Evolutionary conservation across 352 stramenopile genomes (phyloP).

Genomic region (Pythium monospermum): DNA sequence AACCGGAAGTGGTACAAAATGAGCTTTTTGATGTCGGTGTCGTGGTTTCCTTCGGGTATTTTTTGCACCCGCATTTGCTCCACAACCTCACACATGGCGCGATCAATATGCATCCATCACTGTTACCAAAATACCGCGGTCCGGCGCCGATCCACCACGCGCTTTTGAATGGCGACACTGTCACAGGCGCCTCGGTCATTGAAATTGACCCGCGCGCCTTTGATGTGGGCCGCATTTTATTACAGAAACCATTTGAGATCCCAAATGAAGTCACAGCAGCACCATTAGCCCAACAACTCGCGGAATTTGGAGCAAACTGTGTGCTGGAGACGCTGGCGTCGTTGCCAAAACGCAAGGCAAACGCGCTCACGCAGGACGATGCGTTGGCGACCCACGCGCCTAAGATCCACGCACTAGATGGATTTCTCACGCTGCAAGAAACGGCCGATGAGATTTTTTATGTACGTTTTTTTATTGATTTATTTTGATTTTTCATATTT

Average conservation of each 20-base stretch:
- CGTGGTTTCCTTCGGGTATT: slow-evolving; percentile 87
- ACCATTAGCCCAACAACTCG: slow-evolving; percentile 33
- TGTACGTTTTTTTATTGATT: slow-evolving; percentile 33
- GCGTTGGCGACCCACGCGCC: slow-evolving; percentile 48
- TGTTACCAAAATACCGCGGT: slow-evolving; percentile 83
- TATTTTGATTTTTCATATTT: no score
- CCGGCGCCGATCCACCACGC: slow-evolving; percentile 84
- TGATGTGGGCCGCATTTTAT: slow-evolving; percentile 73
- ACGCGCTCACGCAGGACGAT: slow-evolving; percentile 53
- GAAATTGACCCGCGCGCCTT: slow-evolving; percentile 83
- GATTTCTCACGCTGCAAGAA: slow-evolving; percentile 47
- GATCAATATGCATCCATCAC: slow-evolving; percentile 87
- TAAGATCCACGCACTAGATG: slow-evolving; percentile 61
- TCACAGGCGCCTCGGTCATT: slow-evolving; percentile 80
- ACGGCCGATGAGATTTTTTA: slow-evolving; percentile 50
- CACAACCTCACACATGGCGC: slow-evolving; percentile 54
- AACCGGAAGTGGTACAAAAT: slow-evolving; percentile 31
- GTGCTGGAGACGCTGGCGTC: slow-evolving; percentile 62
- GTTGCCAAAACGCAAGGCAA: slow-evolving; percentile 40
- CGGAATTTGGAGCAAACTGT: slow-evolving; percentile 48
- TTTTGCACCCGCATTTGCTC: slow-evolving; percentile 73
- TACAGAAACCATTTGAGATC: slow-evolving; percentile 44
- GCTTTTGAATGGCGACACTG: slow-evolving; percentile 69
- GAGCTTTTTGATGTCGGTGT: slow-evolving; percentile 73
- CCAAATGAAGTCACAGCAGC: slow-evolving; percentile 41